These are phyloP conservation scores for Irpex rosettiformis DNA, from an alignment of 1,284 basidiomycete genomes.

Conservation along the genomic window DNA sequence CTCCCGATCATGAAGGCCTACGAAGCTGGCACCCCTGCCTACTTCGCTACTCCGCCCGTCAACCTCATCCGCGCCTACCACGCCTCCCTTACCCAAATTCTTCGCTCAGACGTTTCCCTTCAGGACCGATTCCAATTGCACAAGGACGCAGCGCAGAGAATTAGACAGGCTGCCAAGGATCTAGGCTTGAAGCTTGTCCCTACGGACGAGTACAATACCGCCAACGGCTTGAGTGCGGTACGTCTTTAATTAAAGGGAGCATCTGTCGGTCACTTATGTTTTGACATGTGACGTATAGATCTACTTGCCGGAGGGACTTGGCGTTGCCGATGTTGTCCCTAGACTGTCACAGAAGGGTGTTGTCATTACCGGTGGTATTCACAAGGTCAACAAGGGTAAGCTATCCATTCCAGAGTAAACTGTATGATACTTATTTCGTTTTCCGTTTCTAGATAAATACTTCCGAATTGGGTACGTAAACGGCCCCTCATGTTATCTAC, in stretches of 20 bases:
- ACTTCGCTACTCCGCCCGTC: constrained; percentile 95
- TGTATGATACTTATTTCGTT: constrained; percentile 11
- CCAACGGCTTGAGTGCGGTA: constrained; percentile 92
- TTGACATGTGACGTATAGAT: constrained; percentile 36
- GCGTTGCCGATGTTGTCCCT: constrained; percentile 72
- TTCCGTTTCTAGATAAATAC: constrained; percentile 55
- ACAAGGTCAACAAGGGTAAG: constrained; percentile 82
- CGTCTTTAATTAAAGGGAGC: constrained; percentile 18
- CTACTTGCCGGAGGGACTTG: constrained; percentile 77
- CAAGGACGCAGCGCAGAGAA: constrained; percentile 63
- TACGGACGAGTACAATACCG: constrained; percentile 57
- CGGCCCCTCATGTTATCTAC: constrained; percentile 2
- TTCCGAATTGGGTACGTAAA: constrained; percentile 70
- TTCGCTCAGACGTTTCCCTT: constrained; percentile 53
- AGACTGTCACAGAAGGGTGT: constrained; percentile 68
- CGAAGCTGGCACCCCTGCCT: constrained; percentile 68
- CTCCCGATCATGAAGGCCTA: constrained; percentile 93
- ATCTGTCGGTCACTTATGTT: not conserved
- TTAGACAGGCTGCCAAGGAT: constrained; percentile 69
- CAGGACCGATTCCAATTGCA: constrained; percentile 82
- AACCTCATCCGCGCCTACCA: constrained; percentile 94
- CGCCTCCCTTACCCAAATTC: constrained; percentile 76
- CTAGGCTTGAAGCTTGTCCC: constrained; percentile 80
- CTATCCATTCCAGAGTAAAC: constrained; percentile 23
- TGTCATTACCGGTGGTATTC: constrained; percentile 87